Conservation (phyloP, 2,329 filamentous ascomycete species). For the Fusarium austroafricanum region DNA sequence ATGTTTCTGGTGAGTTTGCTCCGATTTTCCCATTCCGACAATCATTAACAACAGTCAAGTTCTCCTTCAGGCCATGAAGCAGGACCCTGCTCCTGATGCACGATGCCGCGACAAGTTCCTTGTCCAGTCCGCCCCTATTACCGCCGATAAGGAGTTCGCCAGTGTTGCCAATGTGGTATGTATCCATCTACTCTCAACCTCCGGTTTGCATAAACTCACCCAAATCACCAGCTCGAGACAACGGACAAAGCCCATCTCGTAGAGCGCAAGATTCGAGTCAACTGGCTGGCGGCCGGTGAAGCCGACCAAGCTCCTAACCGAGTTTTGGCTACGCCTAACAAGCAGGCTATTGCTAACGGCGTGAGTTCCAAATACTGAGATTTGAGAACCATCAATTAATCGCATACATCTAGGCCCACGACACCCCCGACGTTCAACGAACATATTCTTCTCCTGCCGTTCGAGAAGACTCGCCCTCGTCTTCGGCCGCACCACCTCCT, state of each 20-base stretch:
- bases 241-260: constrained; percentile 82
- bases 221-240: constrained; percentile 74
- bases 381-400: constrained; percentile 20
- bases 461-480: constrained; percentile 48
- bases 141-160: constrained; percentile 83
- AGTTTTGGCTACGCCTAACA: constrained; percentile 55
- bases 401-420: constrained; percentile 46
- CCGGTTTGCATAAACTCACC: constrained; percentile 7
- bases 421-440: constrained; percentile 59
- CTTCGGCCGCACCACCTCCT: constrained; percentile 50
- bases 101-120: constrained; percentile 98
- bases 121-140: constrained; percentile 89
- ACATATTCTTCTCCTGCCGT: constrained; percentile 59
- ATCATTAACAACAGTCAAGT: constrained; percentile 64
- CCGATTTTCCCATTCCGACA: not conserved
- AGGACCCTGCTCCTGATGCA: constrained; percentile 85
- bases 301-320: constrained; percentile 43
- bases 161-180: constrained; percentile 85
- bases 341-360: constrained; percentile 54
- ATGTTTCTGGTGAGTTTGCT: constrained; percentile 81
- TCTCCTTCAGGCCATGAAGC: constrained; percentile 97
- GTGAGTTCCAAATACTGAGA: constrained; percentile 50
- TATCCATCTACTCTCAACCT: constrained; percentile 11
- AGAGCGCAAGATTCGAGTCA: constrained; percentile 96
- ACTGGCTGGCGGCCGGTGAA: constrained; percentile 76